phyloP scores from a whole-genome alignment of 2,329 filamentous ascomycete genomes.

The Nothophoma quercina region DNA sequence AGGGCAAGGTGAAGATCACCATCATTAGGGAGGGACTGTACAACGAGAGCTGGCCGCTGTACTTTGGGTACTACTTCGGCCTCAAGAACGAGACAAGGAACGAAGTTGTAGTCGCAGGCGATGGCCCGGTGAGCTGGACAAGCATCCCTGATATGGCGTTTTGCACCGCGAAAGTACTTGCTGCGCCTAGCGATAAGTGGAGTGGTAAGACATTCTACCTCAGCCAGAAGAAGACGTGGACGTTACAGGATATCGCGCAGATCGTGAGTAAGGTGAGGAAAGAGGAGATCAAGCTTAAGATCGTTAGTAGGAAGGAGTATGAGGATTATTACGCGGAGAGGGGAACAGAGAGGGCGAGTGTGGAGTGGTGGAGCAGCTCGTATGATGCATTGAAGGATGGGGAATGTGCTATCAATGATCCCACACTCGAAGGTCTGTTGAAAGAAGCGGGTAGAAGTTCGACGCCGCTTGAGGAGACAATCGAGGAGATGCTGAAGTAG shows the following conservation, averaged over 20 bases:
- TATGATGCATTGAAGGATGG: conserved; percentile 54
- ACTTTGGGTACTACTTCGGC: conserved; percentile 54
- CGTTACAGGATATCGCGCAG: conserved; percentile 39
- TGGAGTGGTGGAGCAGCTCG: conserved; percentile 57
- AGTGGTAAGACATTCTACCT: conserved; percentile 52
- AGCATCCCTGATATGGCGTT: conserved; percentile 54
- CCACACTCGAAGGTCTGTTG: conserved; percentile 51
- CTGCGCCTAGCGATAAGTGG: conserved; percentile 41
- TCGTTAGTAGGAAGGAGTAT: conserved; percentile 50
- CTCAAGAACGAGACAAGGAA: conserved; percentile 45
- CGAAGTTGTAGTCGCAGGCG: conserved; percentile 52
- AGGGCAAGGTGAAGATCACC: conserved; percentile 38
- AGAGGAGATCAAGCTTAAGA: conserved; percentile 44
- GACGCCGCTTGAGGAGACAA: conserved; percentile 49
- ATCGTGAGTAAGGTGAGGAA: conserved; percentile 38
- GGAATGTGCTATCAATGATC: conserved; percentile 54
- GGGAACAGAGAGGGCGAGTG: conserved; percentile 45
- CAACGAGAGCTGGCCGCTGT: conserved; percentile 58
- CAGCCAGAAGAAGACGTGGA: conserved; percentile 37
- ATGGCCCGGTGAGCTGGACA: conserved; percentile 55
- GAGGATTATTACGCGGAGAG: conserved; percentile 51
- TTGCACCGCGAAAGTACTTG: conserved; percentile 52
- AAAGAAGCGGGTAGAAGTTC: conserved; percentile 45
- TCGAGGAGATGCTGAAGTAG: conserved; percentile 51
- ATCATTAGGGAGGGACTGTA: conserved; percentile 56